A percentile compares a stretch with the other conserved stretches of the same genome.
Evolutionary conservation across 2,329 filamentous ascomycete species (phyloP).

Genomic region (Didymella sp.): DNA sequence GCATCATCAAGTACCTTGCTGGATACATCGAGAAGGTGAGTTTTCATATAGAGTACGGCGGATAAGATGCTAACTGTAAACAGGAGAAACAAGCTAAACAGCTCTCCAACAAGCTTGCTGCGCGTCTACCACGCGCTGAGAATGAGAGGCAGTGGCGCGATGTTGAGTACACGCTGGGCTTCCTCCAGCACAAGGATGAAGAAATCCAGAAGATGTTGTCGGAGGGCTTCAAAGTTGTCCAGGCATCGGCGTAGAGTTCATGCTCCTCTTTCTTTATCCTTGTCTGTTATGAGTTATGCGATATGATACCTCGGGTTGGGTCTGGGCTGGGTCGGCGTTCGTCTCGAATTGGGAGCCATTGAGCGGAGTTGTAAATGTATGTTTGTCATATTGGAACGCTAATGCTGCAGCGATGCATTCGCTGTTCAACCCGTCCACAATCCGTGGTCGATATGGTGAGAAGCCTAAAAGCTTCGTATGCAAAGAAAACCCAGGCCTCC

Average conservation of each 20-base stretch:
- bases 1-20: slow-evolving; percentile 90
- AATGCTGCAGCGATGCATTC: not conserved
- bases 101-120: slow-evolving; percentile 88
- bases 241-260: slow-evolving; percentile 47
- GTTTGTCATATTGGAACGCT: not conserved
- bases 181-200: slow-evolving; percentile 92
- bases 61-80: slow-evolving; percentile 27
- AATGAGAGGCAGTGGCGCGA: slow-evolving; percentile 97
- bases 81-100: slow-evolving; percentile 98
- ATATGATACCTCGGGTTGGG: slow-evolving; percentile 20
- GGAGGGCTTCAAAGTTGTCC: slow-evolving; percentile 71
- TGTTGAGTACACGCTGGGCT: slow-evolving; percentile 86
- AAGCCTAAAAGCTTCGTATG: slow-evolving; percentile 1
- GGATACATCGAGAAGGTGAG: slow-evolving; percentile 95
- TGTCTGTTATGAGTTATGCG: slow-evolving; percentile 13
- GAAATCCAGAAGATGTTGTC: slow-evolving; percentile 79
- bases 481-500: not conserved
- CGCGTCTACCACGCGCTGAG: slow-evolving; percentile 82
- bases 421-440: not conserved
- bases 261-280: not conserved
- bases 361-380: not conserved
- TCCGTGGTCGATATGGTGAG: not conserved
- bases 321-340: slow-evolving; percentile 3
- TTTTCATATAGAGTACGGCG: not conserved
- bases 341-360: not conserved